Evolutionary conservation across 2,329 filamentous ascomycete species (phyloP).

Genomic region (Neofusicoccum kwambonambiense): DNA sequence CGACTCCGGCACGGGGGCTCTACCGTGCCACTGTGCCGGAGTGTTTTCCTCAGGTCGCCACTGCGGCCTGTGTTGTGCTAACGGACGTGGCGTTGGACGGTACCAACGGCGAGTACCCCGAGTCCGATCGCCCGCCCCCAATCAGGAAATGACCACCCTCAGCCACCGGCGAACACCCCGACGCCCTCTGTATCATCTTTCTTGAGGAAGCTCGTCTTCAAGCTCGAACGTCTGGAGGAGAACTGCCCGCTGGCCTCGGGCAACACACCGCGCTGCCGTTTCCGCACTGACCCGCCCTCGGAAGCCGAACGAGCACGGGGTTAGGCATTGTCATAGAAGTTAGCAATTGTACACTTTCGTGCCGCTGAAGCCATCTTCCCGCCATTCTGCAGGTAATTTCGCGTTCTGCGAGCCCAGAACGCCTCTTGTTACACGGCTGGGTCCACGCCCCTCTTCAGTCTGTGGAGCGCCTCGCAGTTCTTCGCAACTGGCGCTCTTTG

Average conservation of each 20-base stretch:
- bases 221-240: slow-evolving; percentile 2
- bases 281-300: too few relatives aligned
- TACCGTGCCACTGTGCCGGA: not conserved
- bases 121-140: not conserved
- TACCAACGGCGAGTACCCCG: slow-evolving; percentile 2
- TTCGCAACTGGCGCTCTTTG: not conserved
- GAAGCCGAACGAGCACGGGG: too few relatives aligned
- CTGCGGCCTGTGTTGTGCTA: not conserved
- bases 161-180: not conserved
- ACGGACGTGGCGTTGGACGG: not conserved
- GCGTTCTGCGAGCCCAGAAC: not conserved
- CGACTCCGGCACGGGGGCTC: slow-evolving; percentile 12
- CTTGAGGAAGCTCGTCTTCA: not conserved
- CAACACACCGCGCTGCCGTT: not conserved
- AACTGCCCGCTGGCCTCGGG: not conserved
- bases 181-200: not conserved
- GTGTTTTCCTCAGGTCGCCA: not conserved
- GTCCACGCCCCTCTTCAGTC: not conserved
- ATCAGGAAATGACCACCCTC: not conserved
- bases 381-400: too few relatives aligned
- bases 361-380: too few relatives aligned
- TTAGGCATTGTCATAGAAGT: too few relatives aligned
- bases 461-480: not conserved
- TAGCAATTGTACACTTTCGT: too few relatives aligned
- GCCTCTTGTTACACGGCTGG: not conserved